These are phyloP conservation scores for Hymenoscyphus infarciens DNA, from an alignment of 2,329 filamentous ascomycete genomes.

Conservation along the genomic window DNA sequence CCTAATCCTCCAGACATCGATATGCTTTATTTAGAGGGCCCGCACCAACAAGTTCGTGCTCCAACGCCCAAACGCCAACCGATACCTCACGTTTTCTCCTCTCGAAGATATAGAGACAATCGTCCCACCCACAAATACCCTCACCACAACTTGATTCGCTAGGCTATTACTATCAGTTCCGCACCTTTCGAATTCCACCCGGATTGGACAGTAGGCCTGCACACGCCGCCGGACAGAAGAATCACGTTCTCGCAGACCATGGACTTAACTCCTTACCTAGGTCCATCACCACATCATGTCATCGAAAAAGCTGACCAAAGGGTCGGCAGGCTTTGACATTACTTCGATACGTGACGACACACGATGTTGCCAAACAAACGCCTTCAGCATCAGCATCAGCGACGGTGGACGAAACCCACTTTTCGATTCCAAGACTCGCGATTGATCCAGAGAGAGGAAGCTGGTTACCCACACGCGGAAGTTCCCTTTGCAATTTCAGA, in stretches of 20 bases:
- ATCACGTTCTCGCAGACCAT: background rate
- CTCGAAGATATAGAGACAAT: background rate
- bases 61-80: no score
- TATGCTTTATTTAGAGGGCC: no score
- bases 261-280: background rate
- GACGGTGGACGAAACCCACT: background rate
- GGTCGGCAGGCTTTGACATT: background rate
- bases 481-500: background rate
- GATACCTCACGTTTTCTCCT: no score
- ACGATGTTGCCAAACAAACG: background rate
- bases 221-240: background rate
- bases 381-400: background rate
- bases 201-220: background rate
- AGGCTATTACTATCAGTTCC: background rate
- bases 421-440: background rate
- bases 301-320: background rate
- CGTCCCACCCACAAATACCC: background rate
- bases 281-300: background rate
- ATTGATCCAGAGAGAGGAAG: background rate
- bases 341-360: background rate
- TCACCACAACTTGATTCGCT: background rate
- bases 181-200: background rate
- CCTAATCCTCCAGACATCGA: no score
- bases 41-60: no score
- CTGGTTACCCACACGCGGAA: background rate